Evolutionary conservation across 2,329 filamentous ascomycete genomes (phyloP), one percentile per base, ranked within the genome.

Genomic region (Colletotrichum ledebouriae): DNA sequence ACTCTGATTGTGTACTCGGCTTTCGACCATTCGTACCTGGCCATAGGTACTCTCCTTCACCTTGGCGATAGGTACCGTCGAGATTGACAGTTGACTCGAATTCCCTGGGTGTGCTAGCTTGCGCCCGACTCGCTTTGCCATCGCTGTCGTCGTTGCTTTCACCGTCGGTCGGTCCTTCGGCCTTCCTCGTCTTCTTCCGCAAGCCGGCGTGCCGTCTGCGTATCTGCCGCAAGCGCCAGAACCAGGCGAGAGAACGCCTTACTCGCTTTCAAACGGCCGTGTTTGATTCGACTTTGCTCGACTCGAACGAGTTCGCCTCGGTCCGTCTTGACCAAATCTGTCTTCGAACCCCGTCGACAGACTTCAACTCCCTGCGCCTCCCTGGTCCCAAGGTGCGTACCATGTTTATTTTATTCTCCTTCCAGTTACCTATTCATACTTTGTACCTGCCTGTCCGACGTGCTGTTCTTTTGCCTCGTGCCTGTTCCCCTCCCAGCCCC

Each of bases 301-400:
- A 55, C 60, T 25, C 39, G 42, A 63, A 37, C 47, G 25, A 63
- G 57, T 20, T 58, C 64, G 53, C 53, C 59, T 55, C 17, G 33
- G 49, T 29, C 47, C 59, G 33, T 52, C 46, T 50, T 61, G 29
- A 53, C 22, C 47, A 25, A 52, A n/a, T 52, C 42, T 39, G 62
- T 55, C 42, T 41, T 59, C 29, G 56, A 47, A 42, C 59, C 63
- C 59, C 15, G 46, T 55, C 10, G 58, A 33, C 25, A 47, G 55
- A 58, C 41, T 33, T 57, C 37, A 20, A 56, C 42, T 63, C 52
- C 59, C 59, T 67, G 59, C 29, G 52, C 52, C 46, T 58, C 25
- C 52, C 52, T 53, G 47, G 44, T 33, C 33, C 52, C 22, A 41
- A 67, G 64, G 64, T 67, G 64, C 64, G 64, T 67, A 64, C 20